Evolutionary conservation across 2,329 filamentous ascomycete genomes (phyloP), one percentile per base, ranked within the genome.

Genomic region (Colletotrichum costaricense): DNA sequence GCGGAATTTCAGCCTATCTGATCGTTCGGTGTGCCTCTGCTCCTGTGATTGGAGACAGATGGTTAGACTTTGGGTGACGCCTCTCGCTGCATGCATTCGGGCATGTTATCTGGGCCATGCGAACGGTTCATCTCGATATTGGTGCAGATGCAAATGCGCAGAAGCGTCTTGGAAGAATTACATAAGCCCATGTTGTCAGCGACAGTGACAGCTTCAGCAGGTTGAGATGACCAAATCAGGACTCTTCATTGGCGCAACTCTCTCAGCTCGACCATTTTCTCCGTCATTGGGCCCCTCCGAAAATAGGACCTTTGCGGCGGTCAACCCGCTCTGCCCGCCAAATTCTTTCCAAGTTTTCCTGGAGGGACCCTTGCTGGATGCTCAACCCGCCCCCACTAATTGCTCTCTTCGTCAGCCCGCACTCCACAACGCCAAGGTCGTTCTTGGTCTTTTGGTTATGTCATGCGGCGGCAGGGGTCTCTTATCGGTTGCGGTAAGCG

Each of bases 381-480:
- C 38, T 42, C 38, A 42, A 42, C 6, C 6, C 3, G 2, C 19
- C 42, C 59, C 70, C 70, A 73, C 70, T 60, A 73, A 42, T 49
- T 69, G 14, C 70, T 33, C n/a, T 49, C 24, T 55, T 55, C 11
- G 8, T 56, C 11, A n/a, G 9, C 33, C 30, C 26, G 35, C 58
- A 24, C 33, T n/a, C 46, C 9, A 24, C 55, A 26, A 30, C 42
- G 59, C 66, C 66, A 69, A 73, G 70, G 24, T 26, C 57, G 57
- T 11, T 35, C 28, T 64, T 42, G 55, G 33, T 35, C 66, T 30
- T 64, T 64, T 46, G 66, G 70, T 57, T 66, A 72, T 74, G 71
- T 74, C 71, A 74, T 74, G 71, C 71, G 67, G 38, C 16, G 38
- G 38, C 16, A 42, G 16, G 62, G 71, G 62, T 72, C 62, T 57